A percentile compares a stretch with the other conserved stretches of the same genome.
Conservation (phyloP, 345 rosid species). For the Stellera chamaejasme region DNA sequence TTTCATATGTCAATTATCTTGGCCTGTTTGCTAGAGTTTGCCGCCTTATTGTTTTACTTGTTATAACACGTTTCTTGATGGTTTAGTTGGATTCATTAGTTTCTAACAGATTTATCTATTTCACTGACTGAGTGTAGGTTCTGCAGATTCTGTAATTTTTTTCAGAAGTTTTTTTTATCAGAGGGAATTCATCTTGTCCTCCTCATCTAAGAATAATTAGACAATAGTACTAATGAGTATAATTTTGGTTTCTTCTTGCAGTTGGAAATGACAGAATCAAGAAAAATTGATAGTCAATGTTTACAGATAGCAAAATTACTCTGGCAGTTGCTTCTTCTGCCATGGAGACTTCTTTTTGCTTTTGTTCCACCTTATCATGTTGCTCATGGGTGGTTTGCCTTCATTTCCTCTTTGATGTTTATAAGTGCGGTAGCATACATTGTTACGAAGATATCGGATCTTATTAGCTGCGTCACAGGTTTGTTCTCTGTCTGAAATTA, state of each 20-base stretch:
- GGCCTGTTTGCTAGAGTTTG: too few species aligned
- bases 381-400: constrained; percentile 91
- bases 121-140: too few species aligned
- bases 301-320: constrained; percentile 31
- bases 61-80: too few species aligned
- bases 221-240: too few species aligned
- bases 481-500: constrained; percentile 4
- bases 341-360: constrained; percentile 82
- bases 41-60: too few species aligned
- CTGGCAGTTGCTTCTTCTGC: constrained; percentile 61
- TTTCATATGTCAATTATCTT: too few species aligned
- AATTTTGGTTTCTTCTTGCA: constrained; percentile 25
- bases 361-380: constrained; percentile 83
- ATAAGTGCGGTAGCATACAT: constrained; percentile 78
- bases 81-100: too few species aligned
- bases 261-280: constrained; percentile 55
- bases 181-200: too few species aligned
- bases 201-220: not conserved
- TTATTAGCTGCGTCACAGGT: constrained; percentile 96
- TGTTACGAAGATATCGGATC: constrained; percentile 66
- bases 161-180: too few species aligned
- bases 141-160: too few species aligned
- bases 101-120: too few species aligned
- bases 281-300: constrained; percentile 38
- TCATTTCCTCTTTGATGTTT: constrained; percentile 71